These are phyloP conservation scores for Epichloe gansuensis DNA, from an alignment of 2,329 filamentous ascomycete species.

Conservation along the genomic window DNA sequence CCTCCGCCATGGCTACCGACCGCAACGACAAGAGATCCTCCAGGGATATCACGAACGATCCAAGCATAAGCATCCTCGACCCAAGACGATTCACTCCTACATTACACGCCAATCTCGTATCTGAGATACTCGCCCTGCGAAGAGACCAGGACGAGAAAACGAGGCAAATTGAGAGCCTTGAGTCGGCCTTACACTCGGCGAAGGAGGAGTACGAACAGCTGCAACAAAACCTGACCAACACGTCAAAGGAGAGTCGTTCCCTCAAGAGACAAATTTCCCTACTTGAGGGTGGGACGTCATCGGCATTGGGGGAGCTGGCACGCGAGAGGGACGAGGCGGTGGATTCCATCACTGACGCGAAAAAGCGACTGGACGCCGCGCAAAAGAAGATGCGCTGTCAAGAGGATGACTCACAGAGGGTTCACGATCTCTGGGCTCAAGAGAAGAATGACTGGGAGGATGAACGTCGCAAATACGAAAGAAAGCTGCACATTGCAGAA, in stretches of 20 bases:
- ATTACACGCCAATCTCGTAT: constrained; percentile 84
- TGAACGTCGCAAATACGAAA: constrained; percentile 69
- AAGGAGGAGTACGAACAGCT: constrained; percentile 64
- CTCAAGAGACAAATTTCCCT: constrained; percentile 76
- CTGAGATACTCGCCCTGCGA: constrained; percentile 78
- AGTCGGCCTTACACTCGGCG: constrained; percentile 56
- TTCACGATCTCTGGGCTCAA: constrained; percentile 67
- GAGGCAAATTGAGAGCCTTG: constrained; percentile 73
- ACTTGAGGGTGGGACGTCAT: constrained; percentile 77
- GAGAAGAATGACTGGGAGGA: constrained; percentile 79
- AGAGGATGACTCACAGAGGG: constrained; percentile 70
- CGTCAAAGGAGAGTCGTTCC: constrained; percentile 63
- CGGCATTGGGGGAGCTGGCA: constrained; percentile 69
- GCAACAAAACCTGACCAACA: constrained; percentile 46
- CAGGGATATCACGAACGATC: constrained; percentile 49
- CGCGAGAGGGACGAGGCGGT: constrained; percentile 78
- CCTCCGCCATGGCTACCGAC: constrained; percentile 33
- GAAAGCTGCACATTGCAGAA: constrained; percentile 82
- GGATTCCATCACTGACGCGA: constrained; percentile 57
- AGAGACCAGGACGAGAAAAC: constrained; percentile 86
- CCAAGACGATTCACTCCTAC: constrained; percentile 90
- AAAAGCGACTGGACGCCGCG: constrained; percentile 59
- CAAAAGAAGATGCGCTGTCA: constrained; percentile 68
- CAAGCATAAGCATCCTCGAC: constrained; percentile 64
- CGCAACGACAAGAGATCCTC: constrained; percentile 36